Conservation (phyloP, 177 flowering plant species). For the Telopea speciosissima region DNA sequence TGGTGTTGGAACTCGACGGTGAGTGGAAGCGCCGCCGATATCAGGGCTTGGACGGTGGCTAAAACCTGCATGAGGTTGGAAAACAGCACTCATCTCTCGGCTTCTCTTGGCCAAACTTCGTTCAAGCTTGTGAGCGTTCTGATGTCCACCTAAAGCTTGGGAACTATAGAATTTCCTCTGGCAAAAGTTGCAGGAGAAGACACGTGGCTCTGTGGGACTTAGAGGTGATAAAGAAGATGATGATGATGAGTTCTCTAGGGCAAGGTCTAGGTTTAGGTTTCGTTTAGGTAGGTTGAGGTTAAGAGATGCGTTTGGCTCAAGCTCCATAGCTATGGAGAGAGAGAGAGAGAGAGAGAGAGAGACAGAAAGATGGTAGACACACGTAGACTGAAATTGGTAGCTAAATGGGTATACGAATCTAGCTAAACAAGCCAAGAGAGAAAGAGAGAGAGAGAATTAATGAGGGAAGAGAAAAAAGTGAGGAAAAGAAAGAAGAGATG, state of each 20-base stretch:
- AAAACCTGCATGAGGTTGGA: conserved; percentile 26
- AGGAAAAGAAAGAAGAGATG: neutral
- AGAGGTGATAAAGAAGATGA: conserved; percentile 22
- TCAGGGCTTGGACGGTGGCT: conserved; percentile 15
- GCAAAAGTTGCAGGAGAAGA: conserved; percentile 82
- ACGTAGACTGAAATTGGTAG: too few species aligned
- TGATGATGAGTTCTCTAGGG: conserved; percentile 37
- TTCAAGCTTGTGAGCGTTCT: conserved; percentile 90
- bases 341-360: conserved; percentile 9
- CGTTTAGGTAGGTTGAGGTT: conserved; percentile 31
- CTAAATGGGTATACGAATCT: too few species aligned
- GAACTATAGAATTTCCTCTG: conserved; percentile 80
- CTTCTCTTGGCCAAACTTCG: conserved; percentile 67
- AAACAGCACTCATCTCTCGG: conserved; percentile 33
- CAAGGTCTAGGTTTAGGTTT: conserved; percentile 40
- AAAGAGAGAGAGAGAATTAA: conserved; percentile 2
- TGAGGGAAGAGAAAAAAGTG: neutral
- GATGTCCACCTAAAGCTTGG: conserved; percentile 95
- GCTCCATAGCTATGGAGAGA: conserved; percentile 29
- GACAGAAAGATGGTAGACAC: neutral
- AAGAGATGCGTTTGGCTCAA: conserved; percentile 39
- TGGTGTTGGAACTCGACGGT: conserved; percentile 6
- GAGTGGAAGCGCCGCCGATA: conserved; percentile 10
- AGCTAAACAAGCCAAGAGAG: neutral
- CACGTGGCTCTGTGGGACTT: conserved; percentile 29